Percentiles rank a stretch among this genome's conserved stretches.
These are phyloP conservation scores for Colletotrichum coccodes DNA, from an alignment of 2,329 filamentous ascomycete genomes.

Conservation along the genomic window DNA sequence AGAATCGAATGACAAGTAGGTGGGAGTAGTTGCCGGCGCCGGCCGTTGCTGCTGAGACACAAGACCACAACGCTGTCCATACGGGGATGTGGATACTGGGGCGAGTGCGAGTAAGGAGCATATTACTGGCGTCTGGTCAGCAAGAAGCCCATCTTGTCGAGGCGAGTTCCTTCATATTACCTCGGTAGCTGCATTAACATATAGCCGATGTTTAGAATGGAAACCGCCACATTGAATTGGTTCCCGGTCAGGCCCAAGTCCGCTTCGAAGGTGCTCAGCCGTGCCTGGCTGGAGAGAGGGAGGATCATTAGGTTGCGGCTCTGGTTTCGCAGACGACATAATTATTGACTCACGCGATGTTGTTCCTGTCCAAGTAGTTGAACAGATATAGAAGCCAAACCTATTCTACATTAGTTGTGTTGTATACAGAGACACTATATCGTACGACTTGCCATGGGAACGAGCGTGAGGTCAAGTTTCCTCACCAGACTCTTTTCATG, in stretches of 20 bases:
- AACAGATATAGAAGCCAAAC: constrained; percentile 39
- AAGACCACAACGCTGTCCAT: constrained; percentile 19
- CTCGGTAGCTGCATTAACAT: constrained; percentile 33
- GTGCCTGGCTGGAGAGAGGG: background rate
- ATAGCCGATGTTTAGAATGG: constrained; percentile 30
- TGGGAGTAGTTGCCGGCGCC: constrained; percentile 3
- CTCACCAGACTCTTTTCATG: constrained; percentile 26
- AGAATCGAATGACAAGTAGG: constrained; percentile 2
- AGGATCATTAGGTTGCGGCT: background rate
- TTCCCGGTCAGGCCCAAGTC: background rate
- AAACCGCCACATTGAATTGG: constrained; percentile 17
- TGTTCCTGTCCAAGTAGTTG: constrained; percentile 39
- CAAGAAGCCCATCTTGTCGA: constrained; percentile 29
- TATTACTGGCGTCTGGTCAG: constrained; percentile 48
- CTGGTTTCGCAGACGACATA: background rate
- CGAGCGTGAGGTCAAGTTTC: constrained; percentile 37
- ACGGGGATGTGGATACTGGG: constrained; percentile 49
- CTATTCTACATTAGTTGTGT: too few relatives aligned
- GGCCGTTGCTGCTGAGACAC: constrained; percentile 8
- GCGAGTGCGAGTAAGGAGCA: constrained; percentile 53
- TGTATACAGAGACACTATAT: too few relatives aligned
- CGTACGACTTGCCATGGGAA: too few relatives aligned
- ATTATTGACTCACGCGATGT: constrained; percentile 35
- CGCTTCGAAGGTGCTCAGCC: constrained; percentile 4
- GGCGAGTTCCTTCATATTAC: too few relatives aligned